Conservation (phyloP, 192 early-diverging fungal species). For the Rhizophagus prolifer region DNA sequence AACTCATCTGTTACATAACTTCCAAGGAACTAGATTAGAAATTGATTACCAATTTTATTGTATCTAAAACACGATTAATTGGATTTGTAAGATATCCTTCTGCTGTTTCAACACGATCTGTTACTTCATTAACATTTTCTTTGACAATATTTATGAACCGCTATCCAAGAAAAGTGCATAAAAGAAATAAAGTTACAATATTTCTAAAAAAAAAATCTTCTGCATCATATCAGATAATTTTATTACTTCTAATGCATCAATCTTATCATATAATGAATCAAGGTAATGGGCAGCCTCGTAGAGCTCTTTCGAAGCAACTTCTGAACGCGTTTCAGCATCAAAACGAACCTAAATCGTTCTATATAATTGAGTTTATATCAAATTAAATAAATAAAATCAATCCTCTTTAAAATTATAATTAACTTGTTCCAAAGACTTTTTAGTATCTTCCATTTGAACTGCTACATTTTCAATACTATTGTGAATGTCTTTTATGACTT, state of each 20-base stretch:
- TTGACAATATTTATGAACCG: constrained; percentile 19
- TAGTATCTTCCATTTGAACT: constrained; percentile 25
- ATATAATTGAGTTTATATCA: neutral
- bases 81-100: constrained; percentile 25
- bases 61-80: constrained; percentile 24
- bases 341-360: neutral
- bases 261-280: constrained; percentile 23
- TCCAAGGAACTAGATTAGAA: neutral
- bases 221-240: neutral
- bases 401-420: neutral
- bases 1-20: neutral
- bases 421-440: constrained; percentile 24
- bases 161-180: neutral
- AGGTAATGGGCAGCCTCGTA: constrained; percentile 23
- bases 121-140: constrained; percentile 22
- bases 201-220: neutral
- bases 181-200: neutral
- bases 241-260: constrained; percentile 21
- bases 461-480: constrained; percentile 9
- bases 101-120: constrained; percentile 22
- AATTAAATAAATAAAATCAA: neutral
- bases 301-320: constrained; percentile 23
- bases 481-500: constrained; percentile 15
- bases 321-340: constrained; percentile 4
- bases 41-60: constrained; percentile 16